Conservation (phyloP, 371 early-diverging fungal species). For the Actinomucor elegans region DNA sequence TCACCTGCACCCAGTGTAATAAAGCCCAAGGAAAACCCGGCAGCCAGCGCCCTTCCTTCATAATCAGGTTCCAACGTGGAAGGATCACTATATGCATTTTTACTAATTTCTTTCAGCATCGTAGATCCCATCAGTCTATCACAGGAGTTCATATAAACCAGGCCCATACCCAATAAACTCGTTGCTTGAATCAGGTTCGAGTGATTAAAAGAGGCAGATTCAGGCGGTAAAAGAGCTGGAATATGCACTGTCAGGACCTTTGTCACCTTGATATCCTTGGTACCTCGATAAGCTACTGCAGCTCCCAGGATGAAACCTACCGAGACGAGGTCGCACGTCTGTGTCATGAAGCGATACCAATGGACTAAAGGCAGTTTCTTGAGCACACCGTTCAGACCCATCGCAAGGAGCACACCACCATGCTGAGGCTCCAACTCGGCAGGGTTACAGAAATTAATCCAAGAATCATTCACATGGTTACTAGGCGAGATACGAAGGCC, state of each 20-base stretch:
- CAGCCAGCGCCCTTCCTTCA: conserved; percentile 67
- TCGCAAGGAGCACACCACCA: conserved; percentile 81
- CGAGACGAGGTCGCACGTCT: conserved; percentile 62
- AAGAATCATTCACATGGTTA: conserved; percentile 62
- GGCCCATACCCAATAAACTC: conserved; percentile 73
- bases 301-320: conserved; percentile 79
- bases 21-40: conserved; percentile 85
- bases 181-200: conserved; percentile 62
- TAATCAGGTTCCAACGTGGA: conserved; percentile 27
- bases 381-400: conserved; percentile 81
- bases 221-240: conserved; percentile 60
- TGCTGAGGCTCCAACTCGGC: conserved; percentile 54
- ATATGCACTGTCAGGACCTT: conserved; percentile 73
- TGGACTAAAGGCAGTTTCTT: conserved; percentile 59
- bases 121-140: conserved; percentile 67
- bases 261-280: conserved; percentile 60
- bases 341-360: conserved; percentile 66
- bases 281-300: conserved; percentile 70
- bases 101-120: conserved; percentile 70
- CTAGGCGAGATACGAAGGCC: conserved; percentile 70
- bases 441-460: conserved; percentile 78
- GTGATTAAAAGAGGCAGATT: conserved; percentile 55
- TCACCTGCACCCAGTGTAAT: conserved; percentile 72
- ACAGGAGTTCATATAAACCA: conserved; percentile 69
- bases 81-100: conserved; percentile 31